phyloP scores from a whole-genome alignment of 495 filamentous ascomycete species.

The Talaromyces stipitatus region DNA sequence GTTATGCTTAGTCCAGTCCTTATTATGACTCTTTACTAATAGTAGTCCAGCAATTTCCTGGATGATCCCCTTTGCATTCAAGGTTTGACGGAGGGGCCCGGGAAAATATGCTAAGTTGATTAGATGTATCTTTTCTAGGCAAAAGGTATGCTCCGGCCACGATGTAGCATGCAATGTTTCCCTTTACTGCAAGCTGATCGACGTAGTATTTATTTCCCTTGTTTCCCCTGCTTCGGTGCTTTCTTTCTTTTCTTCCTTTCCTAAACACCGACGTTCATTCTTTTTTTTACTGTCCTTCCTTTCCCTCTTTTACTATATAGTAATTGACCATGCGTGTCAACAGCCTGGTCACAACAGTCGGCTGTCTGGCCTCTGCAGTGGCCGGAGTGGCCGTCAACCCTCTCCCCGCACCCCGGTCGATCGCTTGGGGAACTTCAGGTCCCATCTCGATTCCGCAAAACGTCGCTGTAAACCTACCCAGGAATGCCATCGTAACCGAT shows the following conservation, averaged over 20 bases:
- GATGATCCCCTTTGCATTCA: neutral
- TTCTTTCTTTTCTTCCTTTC: neutral
- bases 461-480: constrained; percentile 13
- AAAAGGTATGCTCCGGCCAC: neutral
- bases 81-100: too few species aligned
- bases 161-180: neutral
- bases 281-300: neutral
- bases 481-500: constrained; percentile 22
- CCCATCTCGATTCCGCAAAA: constrained; percentile 19
- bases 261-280: neutral
- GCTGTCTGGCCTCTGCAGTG: constrained; percentile 19
- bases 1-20: neutral
- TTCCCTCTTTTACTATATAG: neutral
- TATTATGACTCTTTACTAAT: neutral
- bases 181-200: neutral
- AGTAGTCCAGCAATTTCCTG: neutral
- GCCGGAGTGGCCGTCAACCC: constrained; percentile 45
- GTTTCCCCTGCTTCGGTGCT: neutral
- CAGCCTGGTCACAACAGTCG: constrained; percentile 4
- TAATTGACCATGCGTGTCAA: constrained; percentile 1
- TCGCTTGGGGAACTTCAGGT: constrained; percentile 47
- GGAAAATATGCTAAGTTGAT: too few species aligned
- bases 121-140: neutral
- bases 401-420: constrained; percentile 44
- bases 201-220: neutral